These are phyloP conservation scores for Closterium sp. DNA, from an alignment of 139 green algal species.

Conservation along the genomic window DNA sequence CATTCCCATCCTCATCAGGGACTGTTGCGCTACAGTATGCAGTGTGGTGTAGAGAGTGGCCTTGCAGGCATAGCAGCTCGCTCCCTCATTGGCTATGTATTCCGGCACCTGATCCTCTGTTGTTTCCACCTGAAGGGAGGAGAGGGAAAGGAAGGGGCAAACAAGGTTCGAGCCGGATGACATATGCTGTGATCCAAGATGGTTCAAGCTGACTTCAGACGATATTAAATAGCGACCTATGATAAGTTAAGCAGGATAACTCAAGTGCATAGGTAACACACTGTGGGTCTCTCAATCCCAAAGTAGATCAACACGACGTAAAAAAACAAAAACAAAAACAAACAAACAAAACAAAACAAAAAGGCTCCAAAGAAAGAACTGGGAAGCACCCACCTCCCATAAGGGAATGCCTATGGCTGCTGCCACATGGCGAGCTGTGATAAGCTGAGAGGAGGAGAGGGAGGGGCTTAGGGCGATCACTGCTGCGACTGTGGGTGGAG, in stretches of 20 bases:
- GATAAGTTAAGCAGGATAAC: too few relatives aligned
- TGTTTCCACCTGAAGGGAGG: conserved; percentile 32
- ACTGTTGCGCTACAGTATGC: neutral
- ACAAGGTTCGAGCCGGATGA: neutral
- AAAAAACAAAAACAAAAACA: neutral
- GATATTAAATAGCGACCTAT: too few relatives aligned
- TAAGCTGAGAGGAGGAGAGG: conserved; percentile 15
- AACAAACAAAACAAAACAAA: neutral
- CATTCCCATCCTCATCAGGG: neutral
- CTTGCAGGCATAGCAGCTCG: conserved; percentile 48
- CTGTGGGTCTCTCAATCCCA: too few relatives aligned
- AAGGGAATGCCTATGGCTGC: conserved; percentile 25
- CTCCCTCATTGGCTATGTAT: conserved; percentile 49
- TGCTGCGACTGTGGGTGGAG: neutral
- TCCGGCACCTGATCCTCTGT: conserved; percentile 33
- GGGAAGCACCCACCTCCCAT: conserved; percentile 14
- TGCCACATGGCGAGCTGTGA: conserved; percentile 8
- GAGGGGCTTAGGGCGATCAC: conserved; percentile 24
- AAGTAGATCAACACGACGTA: too few relatives aligned
- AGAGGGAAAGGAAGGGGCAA: neutral
- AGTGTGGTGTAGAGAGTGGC: conserved; percentile 42
- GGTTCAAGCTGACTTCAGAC: too few relatives aligned
- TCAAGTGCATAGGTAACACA: too few relatives aligned
- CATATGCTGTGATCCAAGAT: neutral
- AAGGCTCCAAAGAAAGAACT: too few relatives aligned